Evolutionary conservation across 139 green algal species (phyloP).

Genomic region (Chlamydomonas schloesseri): DNA sequence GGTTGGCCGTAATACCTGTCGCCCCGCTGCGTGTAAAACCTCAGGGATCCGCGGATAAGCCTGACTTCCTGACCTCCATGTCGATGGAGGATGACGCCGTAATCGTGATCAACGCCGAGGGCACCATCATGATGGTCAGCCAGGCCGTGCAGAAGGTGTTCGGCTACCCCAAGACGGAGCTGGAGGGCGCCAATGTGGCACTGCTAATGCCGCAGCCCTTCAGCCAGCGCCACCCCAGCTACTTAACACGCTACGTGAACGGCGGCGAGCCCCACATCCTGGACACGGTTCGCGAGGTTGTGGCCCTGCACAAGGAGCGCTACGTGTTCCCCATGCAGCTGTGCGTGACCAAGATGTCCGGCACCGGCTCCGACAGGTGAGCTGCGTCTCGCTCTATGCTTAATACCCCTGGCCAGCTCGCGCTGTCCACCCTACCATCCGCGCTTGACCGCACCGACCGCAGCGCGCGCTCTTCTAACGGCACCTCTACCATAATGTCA

Average conservation of each 20-base stretch:
- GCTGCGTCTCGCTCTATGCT: too few relatives aligned
- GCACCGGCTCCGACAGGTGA: slow-evolving; percentile 11
- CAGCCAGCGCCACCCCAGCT: slow-evolving; percentile 39
- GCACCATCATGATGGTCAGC: slow-evolving; percentile 52
- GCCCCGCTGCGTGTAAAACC: too few relatives aligned
- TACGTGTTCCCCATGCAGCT: slow-evolving; percentile 39
- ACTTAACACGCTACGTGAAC: slow-evolving; percentile 46
- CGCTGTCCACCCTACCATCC: too few relatives aligned
- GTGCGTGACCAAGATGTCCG: slow-evolving; percentile 35
- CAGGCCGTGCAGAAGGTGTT: slow-evolving; percentile 27
- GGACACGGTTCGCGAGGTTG: slow-evolving; percentile 54
- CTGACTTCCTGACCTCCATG: slow-evolving; percentile 48
- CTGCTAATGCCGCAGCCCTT: slow-evolving; percentile 59
- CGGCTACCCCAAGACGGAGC: slow-evolving; percentile 49
- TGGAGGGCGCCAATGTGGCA: slow-evolving; percentile 46
- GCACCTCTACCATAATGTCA: too few relatives aligned
- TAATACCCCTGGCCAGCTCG: too few relatives aligned
- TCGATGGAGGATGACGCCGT: slow-evolving; percentile 49
- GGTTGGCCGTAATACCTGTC: too few relatives aligned
- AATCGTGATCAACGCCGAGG: slow-evolving; percentile 52
- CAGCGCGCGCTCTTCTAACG: too few relatives aligned
- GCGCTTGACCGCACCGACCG: too few relatives aligned
- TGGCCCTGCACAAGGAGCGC: slow-evolving; percentile 52
- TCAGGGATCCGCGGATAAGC: background rate
- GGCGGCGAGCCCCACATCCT: slow-evolving; percentile 56